Evolutionary conservation across 305 asterid species (phyloP), one percentile per base, ranked within the genome.

Genomic region (Euphrasia arctica): DNA sequence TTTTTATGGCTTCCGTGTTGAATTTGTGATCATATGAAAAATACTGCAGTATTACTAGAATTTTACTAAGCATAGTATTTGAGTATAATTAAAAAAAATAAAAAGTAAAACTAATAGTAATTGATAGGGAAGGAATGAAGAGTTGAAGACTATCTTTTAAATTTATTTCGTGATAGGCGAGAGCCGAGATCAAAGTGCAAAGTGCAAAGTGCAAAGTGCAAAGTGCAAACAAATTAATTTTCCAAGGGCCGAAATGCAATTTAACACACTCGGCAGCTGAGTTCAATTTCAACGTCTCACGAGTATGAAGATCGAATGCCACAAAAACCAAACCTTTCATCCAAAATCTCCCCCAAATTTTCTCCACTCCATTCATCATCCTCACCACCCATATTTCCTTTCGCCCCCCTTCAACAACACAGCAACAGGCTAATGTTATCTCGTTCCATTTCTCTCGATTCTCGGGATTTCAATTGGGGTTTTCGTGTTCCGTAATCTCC

Each of bases 291-390:
- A 63, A 63, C 63, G 54, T 39, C 27, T 22, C 10, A 2, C 22
- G 22, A 18, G 22, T 18, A 18, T 18, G 22, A 18, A 18, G 22
- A 18, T 18, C 22, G 22, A 18, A 18, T 18, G 22, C 22, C 22
- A 18, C 22, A 18, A 18, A 18, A 18, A 18, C 22, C 42, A 55
- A 68, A 54, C 55, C 62, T 62, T 54, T 43, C 39, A 28, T 57
- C 60, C 49, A 58, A 18, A 18, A 18, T 54, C 22, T 71, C 43
- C 57, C 78, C 79, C 75, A 51, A 65, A 45, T 54, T 76, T 72
- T 74, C 84, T 68, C 74, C 32, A 54, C 73, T 76, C 65, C 75
- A 64, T 58, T 79, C 74, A 63, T 79, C 74, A 60, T 62, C 66
- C 64, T 62, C 62, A 36, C 65, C 76, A 45, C 75, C 69, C n/a